A percentile compares a stretch with the other conserved stretches of the same genome.
Conservation (phyloP, 805 yeast species). For the Ogataea philodendri region DNA sequence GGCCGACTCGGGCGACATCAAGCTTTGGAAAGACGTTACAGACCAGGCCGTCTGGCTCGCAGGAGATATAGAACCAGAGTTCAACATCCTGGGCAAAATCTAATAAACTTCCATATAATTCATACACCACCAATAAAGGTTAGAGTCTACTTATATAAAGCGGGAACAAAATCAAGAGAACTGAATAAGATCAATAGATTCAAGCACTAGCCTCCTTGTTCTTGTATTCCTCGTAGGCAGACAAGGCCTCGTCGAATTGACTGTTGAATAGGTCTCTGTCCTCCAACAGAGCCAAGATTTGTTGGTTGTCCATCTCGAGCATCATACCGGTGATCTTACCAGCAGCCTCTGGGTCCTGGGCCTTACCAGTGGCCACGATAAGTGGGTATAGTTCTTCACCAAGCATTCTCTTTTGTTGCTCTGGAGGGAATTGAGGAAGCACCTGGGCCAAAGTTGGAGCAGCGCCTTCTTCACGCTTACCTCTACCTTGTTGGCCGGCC, state of each 20-base stretch:
- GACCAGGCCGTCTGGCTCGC: constrained; percentile 73
- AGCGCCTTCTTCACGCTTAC: constrained; percentile 32
- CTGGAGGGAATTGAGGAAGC: constrained; percentile 67
- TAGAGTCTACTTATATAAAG: constrained; percentile 2
- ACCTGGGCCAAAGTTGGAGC: constrained; percentile 53
- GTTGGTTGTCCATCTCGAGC: constrained; percentile 90
- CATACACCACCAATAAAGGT: background rate
- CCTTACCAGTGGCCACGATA: constrained; percentile 82
- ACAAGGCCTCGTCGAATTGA: constrained; percentile 90
- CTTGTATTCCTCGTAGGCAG: constrained; percentile 91
- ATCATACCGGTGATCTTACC: constrained; percentile 99
- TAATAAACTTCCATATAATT: constrained; percentile 2
- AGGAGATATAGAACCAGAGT: constrained; percentile 43
- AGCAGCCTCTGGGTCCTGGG: constrained; percentile 90
- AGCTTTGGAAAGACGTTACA: constrained; percentile 76
- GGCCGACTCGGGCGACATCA: constrained; percentile 42
- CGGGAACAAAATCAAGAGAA: constrained; percentile 5
- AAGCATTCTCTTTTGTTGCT: constrained; percentile 93
- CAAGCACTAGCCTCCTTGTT: constrained; percentile 38
- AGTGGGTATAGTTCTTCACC: constrained; percentile 97
- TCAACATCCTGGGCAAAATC: constrained; percentile 22
- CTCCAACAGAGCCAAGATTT: constrained; percentile 83
- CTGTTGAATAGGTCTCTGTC: constrained; percentile 86
- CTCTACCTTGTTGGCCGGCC: constrained; percentile 25
- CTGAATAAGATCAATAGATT: constrained; percentile 5